Conservation (phyloP, 164 flowering plant species). For the Aristolochia fimbriata region DNA sequence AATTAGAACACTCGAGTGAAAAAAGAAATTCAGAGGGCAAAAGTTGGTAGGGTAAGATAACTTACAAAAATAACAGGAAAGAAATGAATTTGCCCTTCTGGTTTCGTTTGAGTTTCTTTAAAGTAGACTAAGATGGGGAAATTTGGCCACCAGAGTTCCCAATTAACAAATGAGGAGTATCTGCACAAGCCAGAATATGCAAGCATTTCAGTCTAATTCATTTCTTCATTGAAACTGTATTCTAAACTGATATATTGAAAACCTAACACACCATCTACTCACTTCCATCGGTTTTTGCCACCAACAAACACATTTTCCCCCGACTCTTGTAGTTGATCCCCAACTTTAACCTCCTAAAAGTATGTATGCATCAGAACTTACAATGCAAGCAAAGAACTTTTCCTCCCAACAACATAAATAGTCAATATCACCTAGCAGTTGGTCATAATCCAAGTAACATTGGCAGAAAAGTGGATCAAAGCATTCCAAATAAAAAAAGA, state of each 20-base stretch:
- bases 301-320: slow-evolving; percentile 95
- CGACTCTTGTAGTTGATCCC: slow-evolving; percentile 68
- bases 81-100: slow-evolving; percentile 94
- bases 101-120: slow-evolving; percentile 88
- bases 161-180: slow-evolving; percentile 82
- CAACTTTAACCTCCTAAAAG: slow-evolving; percentile 79
- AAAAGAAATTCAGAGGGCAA: no score
- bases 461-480: background rate
- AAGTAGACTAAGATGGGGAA: slow-evolving; percentile 88
- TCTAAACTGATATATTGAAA: background rate
- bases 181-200: slow-evolving; percentile 21
- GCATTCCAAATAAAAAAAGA: background rate
- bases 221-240: background rate
- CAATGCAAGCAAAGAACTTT: no score
- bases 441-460: background rate
- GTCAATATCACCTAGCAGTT: no score
- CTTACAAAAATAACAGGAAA: slow-evolving; percentile 94
- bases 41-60: background rate
- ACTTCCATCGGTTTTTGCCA: slow-evolving; percentile 97
- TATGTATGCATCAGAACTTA: no score
- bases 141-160: slow-evolving; percentile 98
- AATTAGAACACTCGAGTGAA: background rate
- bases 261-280: slow-evolving; percentile 17
- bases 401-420: no score
- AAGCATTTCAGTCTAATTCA: background rate